A percentile compares a stretch with the other conserved stretches of the same genome.
phyloP scores from a whole-genome alignment of 768 basidiomycete species.

The Phlebiopsis flavidoalba region DNA sequence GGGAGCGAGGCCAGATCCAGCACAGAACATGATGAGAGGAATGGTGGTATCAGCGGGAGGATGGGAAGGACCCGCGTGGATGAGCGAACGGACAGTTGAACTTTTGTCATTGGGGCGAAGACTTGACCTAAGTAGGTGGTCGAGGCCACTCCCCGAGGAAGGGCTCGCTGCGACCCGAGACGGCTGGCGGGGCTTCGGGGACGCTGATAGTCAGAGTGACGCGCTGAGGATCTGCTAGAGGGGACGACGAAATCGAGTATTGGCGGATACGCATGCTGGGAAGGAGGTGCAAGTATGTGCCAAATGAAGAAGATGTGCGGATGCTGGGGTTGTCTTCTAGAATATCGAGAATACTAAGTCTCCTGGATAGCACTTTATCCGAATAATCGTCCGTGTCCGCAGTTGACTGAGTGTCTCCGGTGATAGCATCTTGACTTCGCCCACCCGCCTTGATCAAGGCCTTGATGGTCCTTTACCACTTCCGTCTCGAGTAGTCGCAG shows the following conservation, averaged over 20 bases:
- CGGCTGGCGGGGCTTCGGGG: constrained; percentile 31
- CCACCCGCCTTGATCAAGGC: constrained; percentile 24
- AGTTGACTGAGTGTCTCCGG: constrained; percentile 27
- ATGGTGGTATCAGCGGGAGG: constrained; percentile 33
- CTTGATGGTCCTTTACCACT: no score
- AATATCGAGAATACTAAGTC: constrained; percentile 38
- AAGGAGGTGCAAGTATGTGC: constrained; percentile 30
- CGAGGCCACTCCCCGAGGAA: constrained; percentile 29
- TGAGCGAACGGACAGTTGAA: constrained; percentile 38
- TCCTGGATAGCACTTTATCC: constrained; percentile 27
- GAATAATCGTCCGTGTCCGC: constrained; percentile 24
- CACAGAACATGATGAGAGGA: constrained; percentile 42
- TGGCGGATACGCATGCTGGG: constrained; percentile 44
- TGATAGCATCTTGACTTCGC: constrained; percentile 22
- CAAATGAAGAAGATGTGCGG: constrained; percentile 29
- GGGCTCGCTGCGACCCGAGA: constrained; percentile 25
- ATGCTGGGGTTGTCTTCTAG: constrained; percentile 23
- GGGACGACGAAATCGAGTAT: constrained; percentile 49
- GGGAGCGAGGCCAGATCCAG: constrained; percentile 44
- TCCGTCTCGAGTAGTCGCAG: constrained; percentile 38
- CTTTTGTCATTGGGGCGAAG: constrained; percentile 34
- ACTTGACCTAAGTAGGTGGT: constrained; percentile 35
- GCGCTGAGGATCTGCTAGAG: constrained; percentile 36
- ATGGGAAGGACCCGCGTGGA: constrained; percentile 34
- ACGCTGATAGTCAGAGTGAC: constrained; percentile 42